Conservation (phyloP, 2,329 filamentous ascomycete genomes). For the Claviceps fusiformis region DNA sequence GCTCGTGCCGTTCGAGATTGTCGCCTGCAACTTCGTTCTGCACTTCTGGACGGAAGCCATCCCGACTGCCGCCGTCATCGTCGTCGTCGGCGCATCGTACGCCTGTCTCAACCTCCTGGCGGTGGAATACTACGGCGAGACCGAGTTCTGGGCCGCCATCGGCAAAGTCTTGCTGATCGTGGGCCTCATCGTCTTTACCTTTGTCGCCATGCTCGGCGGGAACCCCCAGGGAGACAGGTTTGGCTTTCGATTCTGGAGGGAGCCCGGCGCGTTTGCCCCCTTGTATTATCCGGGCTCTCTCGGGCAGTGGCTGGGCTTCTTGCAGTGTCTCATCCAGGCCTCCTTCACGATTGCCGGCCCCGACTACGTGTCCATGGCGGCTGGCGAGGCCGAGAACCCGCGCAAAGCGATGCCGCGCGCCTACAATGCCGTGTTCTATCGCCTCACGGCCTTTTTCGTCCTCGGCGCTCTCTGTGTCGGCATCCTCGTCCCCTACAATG, state of each 20-base stretch:
- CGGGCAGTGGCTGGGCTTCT: slow-evolving; percentile 62
- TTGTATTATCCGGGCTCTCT: slow-evolving; percentile 50
- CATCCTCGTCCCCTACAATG: slow-evolving; percentile 57
- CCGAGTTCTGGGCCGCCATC: slow-evolving; percentile 62
- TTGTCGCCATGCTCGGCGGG: slow-evolving; percentile 71
- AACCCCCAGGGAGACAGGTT: slow-evolving; percentile 61
- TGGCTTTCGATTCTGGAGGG: slow-evolving; percentile 54
- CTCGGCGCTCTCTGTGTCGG: slow-evolving; percentile 60
- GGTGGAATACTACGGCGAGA: slow-evolving; percentile 62
- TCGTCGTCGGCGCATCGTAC: slow-evolving; percentile 33
- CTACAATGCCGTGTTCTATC: slow-evolving; percentile 68
- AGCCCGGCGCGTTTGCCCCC: slow-evolving; percentile 57
- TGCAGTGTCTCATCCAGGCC: slow-evolving; percentile 60
- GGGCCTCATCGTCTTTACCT: slow-evolving; percentile 61
- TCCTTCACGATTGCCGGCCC: slow-evolving; percentile 55
- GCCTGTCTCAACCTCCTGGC: slow-evolving; percentile 55
- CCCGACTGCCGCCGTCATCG: slow-evolving; percentile 47
- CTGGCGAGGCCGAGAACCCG: slow-evolving; percentile 59
- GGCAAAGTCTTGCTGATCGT: slow-evolving; percentile 61
- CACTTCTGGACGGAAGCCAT: slow-evolving; percentile 49
- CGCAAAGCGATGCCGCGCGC: slow-evolving; percentile 57
- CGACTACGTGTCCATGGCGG: slow-evolving; percentile 55
- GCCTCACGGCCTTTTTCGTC: slow-evolving; percentile 62
- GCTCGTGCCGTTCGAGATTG: slow-evolving; percentile 54
- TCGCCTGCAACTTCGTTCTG: slow-evolving; percentile 49